Base-by-base conservation (phyloP, 148 eudicot genomes). In the Mesembryanthemum crystallinum region DNA sequence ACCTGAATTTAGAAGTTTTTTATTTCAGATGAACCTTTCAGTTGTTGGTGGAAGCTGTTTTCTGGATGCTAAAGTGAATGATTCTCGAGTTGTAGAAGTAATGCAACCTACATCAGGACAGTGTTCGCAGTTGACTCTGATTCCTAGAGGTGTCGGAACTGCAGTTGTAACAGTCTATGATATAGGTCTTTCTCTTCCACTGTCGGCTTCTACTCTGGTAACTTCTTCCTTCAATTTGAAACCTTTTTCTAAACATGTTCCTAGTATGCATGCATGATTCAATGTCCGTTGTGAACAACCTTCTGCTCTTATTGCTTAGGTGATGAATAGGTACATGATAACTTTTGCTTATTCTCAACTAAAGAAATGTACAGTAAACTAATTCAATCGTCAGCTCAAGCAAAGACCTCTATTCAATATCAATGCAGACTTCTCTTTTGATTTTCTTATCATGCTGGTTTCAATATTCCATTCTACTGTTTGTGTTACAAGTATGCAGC, bases 1-100 rank as follows among this genome's bases (percentile, higher is more conserved):
- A n/a, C n/a, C n/a, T 24, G 32, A 47, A 79, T 76, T 67, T 70
- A 28, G 61, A 58, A 21, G 35, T 65, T 65, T 1, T 64, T 37
- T 5, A 45, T 76, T 75, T 60, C 89, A 87, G 91, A 64, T 89
- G 81, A 88, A 91, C 83, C 96, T 93, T 69, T 86, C 94, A 60
- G 88, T 91, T 64, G 81, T 80, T 71, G 98, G 98, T 60, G 97
- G 98, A 75, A 93, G 98, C 83, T 86, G 94, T 73, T 84, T 81
- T 68, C 77, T 91, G 79, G 90, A 91, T 69, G 76, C 92, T 71
- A 64, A 49, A 73, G 89, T 89, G 76, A 88, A 93, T 75, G 89
- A 88, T 80, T 87, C 96, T 69, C 84, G 71, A 82, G 82, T 91
- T 68, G 83, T 89, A 74, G 90, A 88, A 80, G 87, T 93, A 72